These are phyloP conservation scores for Podochytrium sp. DNA, from an alignment of 192 early-diverging fungal genomes.

Conservation along the genomic window DNA sequence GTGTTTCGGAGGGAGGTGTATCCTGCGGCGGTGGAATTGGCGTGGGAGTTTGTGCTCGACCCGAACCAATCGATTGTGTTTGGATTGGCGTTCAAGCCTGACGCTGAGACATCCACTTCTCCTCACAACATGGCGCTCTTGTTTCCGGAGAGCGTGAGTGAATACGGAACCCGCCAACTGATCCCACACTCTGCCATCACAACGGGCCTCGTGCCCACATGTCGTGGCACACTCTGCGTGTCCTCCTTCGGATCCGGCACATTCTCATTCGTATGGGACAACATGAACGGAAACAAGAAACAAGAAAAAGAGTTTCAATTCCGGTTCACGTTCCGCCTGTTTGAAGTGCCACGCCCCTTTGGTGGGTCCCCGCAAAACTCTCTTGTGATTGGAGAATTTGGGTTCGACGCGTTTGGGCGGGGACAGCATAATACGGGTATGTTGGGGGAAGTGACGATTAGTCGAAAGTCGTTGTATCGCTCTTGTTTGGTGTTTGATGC, in stretches of 20 bases:
- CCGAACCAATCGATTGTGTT: constrained; percentile 28
- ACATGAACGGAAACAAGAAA: constrained; percentile 29
- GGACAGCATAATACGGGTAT: constrained; percentile 30
- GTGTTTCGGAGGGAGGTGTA: constrained; percentile 4
- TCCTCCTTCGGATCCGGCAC: constrained; percentile 26
- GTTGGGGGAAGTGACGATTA: constrained; percentile 37
- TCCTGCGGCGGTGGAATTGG: constrained; percentile 4
- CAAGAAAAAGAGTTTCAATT: constrained; percentile 21
- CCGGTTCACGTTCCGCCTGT: constrained; percentile 13
- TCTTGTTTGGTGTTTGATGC: constrained; percentile 29
- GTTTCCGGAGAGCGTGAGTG: constrained; percentile 29
- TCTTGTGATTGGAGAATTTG: constrained; percentile 12
- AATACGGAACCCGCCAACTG: constrained; percentile 21
- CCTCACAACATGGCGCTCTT: neutral
- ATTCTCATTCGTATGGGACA: constrained; percentile 38
- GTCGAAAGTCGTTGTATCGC: constrained; percentile 37
- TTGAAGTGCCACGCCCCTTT: constrained; percentile 25
- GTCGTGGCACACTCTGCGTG: constrained; percentile 26
- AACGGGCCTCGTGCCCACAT: neutral
- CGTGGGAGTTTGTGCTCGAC: constrained; percentile 36
- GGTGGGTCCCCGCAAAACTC: neutral
- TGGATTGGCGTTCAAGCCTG: constrained; percentile 30
- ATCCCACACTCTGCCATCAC: constrained; percentile 16
- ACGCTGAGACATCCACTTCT: neutral
- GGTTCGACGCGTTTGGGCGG: neutral